phyloP scores from a whole-genome alignment of 2,329 filamentous ascomycete genomes.

The Chrysoporthe puriensis region DNA sequence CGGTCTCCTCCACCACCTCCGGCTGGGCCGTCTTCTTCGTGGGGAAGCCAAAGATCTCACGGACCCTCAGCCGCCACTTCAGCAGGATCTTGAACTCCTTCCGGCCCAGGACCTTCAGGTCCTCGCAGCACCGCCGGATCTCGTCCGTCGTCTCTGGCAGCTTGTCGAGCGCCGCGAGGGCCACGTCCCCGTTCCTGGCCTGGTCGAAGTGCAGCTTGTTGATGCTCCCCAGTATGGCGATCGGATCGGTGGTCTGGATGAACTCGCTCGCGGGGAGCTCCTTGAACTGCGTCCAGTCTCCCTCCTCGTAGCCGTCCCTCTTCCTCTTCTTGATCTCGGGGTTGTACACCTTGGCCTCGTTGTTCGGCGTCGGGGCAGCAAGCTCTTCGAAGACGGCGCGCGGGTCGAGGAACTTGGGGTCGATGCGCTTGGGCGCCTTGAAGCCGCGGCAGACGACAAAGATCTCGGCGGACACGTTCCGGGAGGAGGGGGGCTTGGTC shows the following conservation, averaged over 20 bases:
- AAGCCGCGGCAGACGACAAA: constrained; percentile 96
- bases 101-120: constrained; percentile 87
- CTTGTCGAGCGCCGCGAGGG: constrained; percentile 81
- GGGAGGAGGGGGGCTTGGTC: constrained; percentile 92
- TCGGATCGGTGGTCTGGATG: constrained; percentile 90
- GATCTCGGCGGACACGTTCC: constrained; percentile 97
- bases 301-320: constrained; percentile 96
- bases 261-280: constrained; percentile 88
- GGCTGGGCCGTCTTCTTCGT: constrained; percentile 66
- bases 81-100: constrained; percentile 93
- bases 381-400: constrained; percentile 90
- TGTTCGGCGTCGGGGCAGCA: constrained; percentile 83
- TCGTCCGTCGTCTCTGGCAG: constrained; percentile 86
- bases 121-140: constrained; percentile 75
- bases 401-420: constrained; percentile 90
- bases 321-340: constrained; percentile 97
- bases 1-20: constrained; percentile 68
- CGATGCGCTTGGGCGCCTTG: constrained; percentile 92
- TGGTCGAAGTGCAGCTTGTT: constrained; percentile 87
- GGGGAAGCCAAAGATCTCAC: constrained; percentile 87
- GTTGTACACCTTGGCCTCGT: constrained; percentile 98
- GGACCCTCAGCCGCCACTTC: constrained; percentile 85
- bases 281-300: constrained; percentile 90
- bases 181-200: constrained; percentile 79
- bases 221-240: constrained; percentile 83